Percentiles rank a stretch among this genome's conserved stretches.
phyloP scores from a whole-genome alignment of 225 moss, liverwort and hornwort genomes.

The Asterella californica region DNA sequence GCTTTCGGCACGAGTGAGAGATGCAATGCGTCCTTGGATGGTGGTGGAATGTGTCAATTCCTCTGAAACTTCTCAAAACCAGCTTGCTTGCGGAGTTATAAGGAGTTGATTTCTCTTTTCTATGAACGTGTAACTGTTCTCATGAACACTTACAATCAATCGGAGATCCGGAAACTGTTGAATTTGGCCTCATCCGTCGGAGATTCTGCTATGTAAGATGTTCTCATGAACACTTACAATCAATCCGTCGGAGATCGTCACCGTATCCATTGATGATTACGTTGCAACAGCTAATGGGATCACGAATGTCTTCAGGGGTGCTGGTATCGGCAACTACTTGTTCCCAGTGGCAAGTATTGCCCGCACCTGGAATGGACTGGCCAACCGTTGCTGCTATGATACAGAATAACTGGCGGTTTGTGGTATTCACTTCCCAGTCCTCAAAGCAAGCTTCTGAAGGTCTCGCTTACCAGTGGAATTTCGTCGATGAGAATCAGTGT shows the following conservation, averaged over 20 bases:
- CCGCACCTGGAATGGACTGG: conserved; percentile 57
- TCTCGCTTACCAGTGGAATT: conserved; percentile 47
- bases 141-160: conserved; percentile 5
- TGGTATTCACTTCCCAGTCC: conserved; percentile 42
- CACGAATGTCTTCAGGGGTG: conserved; percentile 49
- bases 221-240: no score
- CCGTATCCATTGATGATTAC: conserved; percentile 86
- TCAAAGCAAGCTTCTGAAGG: conserved; percentile 44
- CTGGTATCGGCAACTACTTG: conserved; percentile 61
- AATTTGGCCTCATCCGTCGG: no score
- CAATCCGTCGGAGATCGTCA: conserved; percentile 71
- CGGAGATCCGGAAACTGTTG: no score
- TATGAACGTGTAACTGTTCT: no score
- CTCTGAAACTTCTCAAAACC: neutral
- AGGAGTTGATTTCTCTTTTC: no score
- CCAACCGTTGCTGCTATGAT: conserved; percentile 66
- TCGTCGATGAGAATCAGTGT: conserved; percentile 48
- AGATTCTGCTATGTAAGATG: conserved; percentile 29
- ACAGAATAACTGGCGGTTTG: conserved; percentile 45
- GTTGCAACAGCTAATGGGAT: conserved; percentile 54
- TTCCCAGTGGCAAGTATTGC: conserved; percentile 63
- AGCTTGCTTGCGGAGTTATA: neutral
- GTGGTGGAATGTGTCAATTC: neutral
- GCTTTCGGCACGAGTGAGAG: neutral
- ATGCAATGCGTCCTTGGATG: neutral